Base-by-base conservation (phyloP, 2,329 filamentous ascomycete genomes). In the Stagonosporopsis tanaceti region DNA sequence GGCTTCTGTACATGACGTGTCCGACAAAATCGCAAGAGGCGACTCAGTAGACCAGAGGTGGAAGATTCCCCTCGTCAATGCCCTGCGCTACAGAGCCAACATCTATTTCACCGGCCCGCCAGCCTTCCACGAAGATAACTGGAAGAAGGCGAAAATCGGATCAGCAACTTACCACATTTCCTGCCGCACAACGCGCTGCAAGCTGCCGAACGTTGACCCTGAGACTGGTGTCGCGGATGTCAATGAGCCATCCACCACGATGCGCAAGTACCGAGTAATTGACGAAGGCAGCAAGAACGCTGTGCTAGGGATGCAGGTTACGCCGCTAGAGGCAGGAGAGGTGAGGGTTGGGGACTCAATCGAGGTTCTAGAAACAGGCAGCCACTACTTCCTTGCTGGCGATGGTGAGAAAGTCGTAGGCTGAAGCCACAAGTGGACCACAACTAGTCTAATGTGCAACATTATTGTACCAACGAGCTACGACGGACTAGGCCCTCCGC, bases 161-260 rank as follows among this genome's bases (percentile, higher is more conserved):
- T 79, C 79, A 0, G 37, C 60, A 2, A 78, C 79, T 14, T 84
- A 83, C 54, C 80, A 86, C 58, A 77, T 85, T 11, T 80, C 86
- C 0, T 89, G 87, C 66, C 84, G 88, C 28, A 90, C 88, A 0
- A 85, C 87, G 0, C 82, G 89, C 52, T 92, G 89, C 77, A 89
- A 87, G 65, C 73, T 92, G 64, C 89, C 89, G 20, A 92, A 92
- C 64, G 87, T 91, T 1, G 82, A 91, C 70, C 88, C 83, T 0
- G 78, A 79, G 17, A 87, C 80, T 6, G 89, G 84, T n/a, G 68
- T 81, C 37, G 81, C 81, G 22, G 85, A 89, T 68, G 63, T 63
- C 0, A 75, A 76, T 28, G 83, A 89, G 74, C 86, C 88, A 0
- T 84, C 87, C 66, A 79, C 76, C 50, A 85, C 87, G 0, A 76